Evolutionary conservation across 1,284 basidiomycete species (phyloP).

Genomic region (Clitocybe nebularis): DNA sequence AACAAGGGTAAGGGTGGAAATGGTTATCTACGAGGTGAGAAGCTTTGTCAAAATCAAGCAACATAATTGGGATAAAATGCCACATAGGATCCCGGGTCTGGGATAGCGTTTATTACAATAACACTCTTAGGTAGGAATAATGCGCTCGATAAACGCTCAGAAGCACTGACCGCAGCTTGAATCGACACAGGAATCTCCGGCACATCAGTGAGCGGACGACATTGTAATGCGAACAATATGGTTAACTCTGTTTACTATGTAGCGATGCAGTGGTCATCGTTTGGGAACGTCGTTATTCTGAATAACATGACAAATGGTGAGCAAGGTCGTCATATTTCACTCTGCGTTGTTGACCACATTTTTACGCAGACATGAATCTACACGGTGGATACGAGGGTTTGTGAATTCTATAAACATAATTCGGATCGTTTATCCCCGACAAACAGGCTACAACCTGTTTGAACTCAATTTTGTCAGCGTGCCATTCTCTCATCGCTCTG

Average conservation of each 20-base stretch:
- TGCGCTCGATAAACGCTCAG: background rate
- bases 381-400: no score
- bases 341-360: no score
- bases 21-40: no score
- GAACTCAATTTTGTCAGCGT: conserved; percentile 7
- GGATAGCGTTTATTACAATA: conserved; percentile 10
- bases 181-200: conserved; percentile 5
- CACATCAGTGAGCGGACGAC: conserved; percentile 7
- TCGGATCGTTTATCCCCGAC: no score
- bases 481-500: conserved; percentile 5
- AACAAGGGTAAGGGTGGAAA: conserved; percentile 7
- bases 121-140: no score
- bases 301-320: conserved; percentile 5
- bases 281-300: conserved; percentile 8
- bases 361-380: no score
- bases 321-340: no score
- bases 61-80: no score
- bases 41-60: no score
- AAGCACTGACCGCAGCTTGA: background rate
- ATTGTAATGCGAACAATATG: no score
- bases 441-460: conserved; percentile 9
- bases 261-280: conserved; percentile 9
- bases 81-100: conserved; percentile 8
- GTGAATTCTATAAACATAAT: no score
- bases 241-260: background rate